Base-by-base conservation (phyloP, 2,329 filamentous ascomycete genomes). In the Phialophora verrucosa region DNA sequence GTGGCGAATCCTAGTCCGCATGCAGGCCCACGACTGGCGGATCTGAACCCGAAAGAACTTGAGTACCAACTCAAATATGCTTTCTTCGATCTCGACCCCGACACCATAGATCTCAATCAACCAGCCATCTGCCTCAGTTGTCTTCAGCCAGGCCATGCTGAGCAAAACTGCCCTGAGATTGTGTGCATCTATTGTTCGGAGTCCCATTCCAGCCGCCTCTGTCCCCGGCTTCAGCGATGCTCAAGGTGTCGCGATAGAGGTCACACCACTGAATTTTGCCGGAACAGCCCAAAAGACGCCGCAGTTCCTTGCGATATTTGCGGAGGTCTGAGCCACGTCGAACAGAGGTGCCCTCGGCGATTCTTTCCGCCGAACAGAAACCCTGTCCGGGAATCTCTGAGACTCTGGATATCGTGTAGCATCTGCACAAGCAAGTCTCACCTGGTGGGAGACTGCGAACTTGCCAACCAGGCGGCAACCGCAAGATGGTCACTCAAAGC, bases 161-260 rank as follows among this genome's bases (percentile, higher is more conserved):
- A 76, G 23, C 75, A 78, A 31, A 73, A 77, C 38, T 83, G 82
- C 70, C 80, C 80, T 3, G 73, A 74, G 38, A 79, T 78, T 56
- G 65, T 79, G 73, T 83, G 81, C 69, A 68, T 75, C 32, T 78
- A 83, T 69, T 83, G 82, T 68, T 75, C 76, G 42, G 75, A 77
- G 63, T 42, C 76, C 44, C 82, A 82, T 66, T 73, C 78, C 64
- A 77, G 75, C 62, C 74, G 71, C 35, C 74, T 76, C 44, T 82
- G 80, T 62, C 78, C 80, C 20, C 70, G 73, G 27, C 78, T 79
- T 74, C 73, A 75, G 65, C 73, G 79, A 69, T 82, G 80, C 70
- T 73, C 77, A 57, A 87, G 86, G 73, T 92, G 90, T 76, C 83
- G 81, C 56, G 85, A 89, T 75, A 79, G 84, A 51, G 90, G 89